These are phyloP conservation scores for Colletotrichum eremochloae DNA, from an alignment of 2,329 filamentous ascomycete genomes.

Conservation along the genomic window DNA sequence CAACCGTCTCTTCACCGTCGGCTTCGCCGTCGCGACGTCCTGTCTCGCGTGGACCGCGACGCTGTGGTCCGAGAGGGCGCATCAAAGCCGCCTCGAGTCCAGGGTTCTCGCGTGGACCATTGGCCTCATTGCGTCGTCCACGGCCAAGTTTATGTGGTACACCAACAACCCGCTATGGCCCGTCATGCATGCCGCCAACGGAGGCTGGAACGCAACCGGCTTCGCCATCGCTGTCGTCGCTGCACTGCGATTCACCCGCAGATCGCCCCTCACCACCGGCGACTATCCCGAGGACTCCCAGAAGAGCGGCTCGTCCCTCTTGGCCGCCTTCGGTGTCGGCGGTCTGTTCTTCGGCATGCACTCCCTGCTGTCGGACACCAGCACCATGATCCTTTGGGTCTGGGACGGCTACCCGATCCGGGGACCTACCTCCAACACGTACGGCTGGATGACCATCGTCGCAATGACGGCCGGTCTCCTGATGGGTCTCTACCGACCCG, in stretches of 20 bases:
- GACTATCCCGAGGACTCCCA: constrained; percentile 49
- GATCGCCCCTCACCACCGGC: constrained; percentile 63
- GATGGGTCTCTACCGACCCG: constrained; percentile 80
- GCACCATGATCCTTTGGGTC: constrained; percentile 98
- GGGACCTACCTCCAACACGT: constrained; percentile 89
- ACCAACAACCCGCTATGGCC: constrained; percentile 99
- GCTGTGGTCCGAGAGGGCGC: constrained; percentile 81
- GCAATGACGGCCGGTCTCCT: constrained; percentile 88
- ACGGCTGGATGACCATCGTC: constrained; percentile 87
- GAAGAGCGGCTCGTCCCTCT: constrained; percentile 74
- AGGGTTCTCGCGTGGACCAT: constrained; percentile 84
- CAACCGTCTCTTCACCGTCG: constrained; percentile 82
- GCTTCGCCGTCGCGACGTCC: constrained; percentile 83
- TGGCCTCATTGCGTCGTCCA: constrained; percentile 86
- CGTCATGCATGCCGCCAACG: constrained; percentile 89
- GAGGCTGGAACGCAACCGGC: constrained; percentile 91
- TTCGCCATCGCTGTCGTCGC: constrained; percentile 82
- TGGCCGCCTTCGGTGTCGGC: constrained; percentile 83
- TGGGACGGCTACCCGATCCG: constrained; percentile 96
- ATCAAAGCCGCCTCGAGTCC: constrained; percentile 82
- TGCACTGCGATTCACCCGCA: constrained; percentile 80
- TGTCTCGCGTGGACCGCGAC: constrained; percentile 88
- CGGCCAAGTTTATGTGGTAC: constrained; percentile 91
- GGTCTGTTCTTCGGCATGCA: constrained; percentile 92
- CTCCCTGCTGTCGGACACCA: constrained; percentile 94